Base-by-base conservation (phyloP, 257 asterid genomes). In the Marsdenia floribunda region DNA sequence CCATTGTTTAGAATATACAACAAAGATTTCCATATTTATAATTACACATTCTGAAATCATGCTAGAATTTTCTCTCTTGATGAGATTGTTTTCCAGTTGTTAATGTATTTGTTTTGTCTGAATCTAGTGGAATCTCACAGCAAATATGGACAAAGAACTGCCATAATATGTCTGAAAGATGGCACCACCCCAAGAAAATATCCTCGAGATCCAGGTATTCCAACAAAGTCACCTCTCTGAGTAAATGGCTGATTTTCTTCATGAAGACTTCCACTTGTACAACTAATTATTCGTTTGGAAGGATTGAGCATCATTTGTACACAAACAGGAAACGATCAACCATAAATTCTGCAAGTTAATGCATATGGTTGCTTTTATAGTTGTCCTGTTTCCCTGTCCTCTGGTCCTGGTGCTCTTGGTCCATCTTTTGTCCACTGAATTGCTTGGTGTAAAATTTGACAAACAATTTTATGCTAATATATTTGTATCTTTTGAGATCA, bases 81-180 rank as follows among this genome's bases (percentile, higher is more conserved):
- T 12, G 26, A 7, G 26, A 16, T 44, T 57, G 29, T 72, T 37
- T n/a, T 4, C 64, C 5, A 5, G 15, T 12, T 12, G 26, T 59
- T 63, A 37, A 69, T 24, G 50, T 53, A 33, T 10, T 55, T 71
- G 57, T 47, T 78, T 76, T 72, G 78, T 71, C 75, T 83, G 26
- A 73, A 80, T 85, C 70, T 87, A 90, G 97, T 94, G 86, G 94
- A 92, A 76, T 94, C 99, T 47, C 95, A 84, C 81, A 92, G 97
- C 85, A 89, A 87, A 80, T 77, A 85, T 78, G 97, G 97, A 77
- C 97, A 88, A 84, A 86, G 99, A 88, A 94, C 96, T 19, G 96
- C 92, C 58, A 76, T 94, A 40, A 68, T 94, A 76, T 94, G 97
- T 68, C 85, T 80, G 60, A 94, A 94, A 88, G 89, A 82, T 57